Conservation (phyloP, 305 asterid species). For the Fraxinus baroniana region DNA sequence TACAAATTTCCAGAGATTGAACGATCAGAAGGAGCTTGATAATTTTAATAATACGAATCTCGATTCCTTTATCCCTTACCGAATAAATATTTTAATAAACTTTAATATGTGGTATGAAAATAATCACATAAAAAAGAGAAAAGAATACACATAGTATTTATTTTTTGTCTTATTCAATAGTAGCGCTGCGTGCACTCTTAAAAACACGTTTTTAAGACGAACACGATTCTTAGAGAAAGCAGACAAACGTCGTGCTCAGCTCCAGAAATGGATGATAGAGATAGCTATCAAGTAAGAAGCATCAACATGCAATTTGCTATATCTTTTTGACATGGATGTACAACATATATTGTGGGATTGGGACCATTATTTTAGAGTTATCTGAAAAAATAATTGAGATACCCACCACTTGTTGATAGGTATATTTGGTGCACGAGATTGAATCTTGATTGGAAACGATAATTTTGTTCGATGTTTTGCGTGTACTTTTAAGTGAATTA, state of each 20-base stretch:
- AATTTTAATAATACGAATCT: too few relatives aligned
- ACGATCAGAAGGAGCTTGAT: neutral
- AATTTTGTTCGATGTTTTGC: neutral
- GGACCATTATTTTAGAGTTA: slow-evolving; percentile 1
- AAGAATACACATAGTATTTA: neutral
- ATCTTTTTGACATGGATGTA: neutral
- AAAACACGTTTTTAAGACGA: neutral
- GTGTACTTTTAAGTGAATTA: neutral
- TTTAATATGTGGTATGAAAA: neutral
- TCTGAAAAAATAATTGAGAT: neutral
- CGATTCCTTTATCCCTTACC: too few relatives aligned
- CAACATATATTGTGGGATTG: neutral
- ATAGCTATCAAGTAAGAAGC: neutral
- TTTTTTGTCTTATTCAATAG: neutral
- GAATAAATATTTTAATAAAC: too few relatives aligned
- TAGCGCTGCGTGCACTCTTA: neutral
- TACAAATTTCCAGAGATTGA: too few relatives aligned
- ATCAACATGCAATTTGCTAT: neutral
- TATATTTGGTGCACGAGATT: neutral
- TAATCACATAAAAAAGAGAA: neutral
- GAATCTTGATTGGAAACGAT: neutral
- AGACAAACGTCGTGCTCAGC: neutral
- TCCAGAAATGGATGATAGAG: neutral
- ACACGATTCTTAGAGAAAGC: neutral
- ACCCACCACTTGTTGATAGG: neutral